phyloP scores from a whole-genome alignment of 176 grass and related monocot species.

The Oryza glumipatula region DNA sequence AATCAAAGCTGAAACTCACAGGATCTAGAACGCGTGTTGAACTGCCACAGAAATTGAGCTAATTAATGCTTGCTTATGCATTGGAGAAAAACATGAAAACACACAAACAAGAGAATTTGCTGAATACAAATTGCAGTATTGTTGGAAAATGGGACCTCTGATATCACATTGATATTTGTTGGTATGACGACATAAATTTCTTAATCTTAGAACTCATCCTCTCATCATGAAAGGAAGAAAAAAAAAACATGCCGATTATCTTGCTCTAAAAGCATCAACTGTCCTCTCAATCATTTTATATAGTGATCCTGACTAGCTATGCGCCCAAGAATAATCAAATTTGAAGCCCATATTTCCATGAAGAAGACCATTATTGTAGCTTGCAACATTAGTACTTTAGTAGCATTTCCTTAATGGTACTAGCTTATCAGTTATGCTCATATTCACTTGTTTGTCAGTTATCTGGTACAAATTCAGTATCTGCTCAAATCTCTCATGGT shows the following conservation, averaged over 20 bases:
- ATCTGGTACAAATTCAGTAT: not conserved
- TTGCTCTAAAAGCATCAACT: not conserved
- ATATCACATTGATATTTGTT: not conserved
- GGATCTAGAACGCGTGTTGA: slow-evolving; percentile 3
- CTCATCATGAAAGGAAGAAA: not conserved
- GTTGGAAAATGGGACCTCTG: not conserved
- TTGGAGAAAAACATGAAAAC: not conserved
- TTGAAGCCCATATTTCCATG: not conserved
- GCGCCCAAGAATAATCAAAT: not conserved
- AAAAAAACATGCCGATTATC: not conserved
- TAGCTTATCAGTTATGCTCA: not conserved
- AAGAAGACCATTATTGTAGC: not conserved
- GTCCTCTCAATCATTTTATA: not conserved
- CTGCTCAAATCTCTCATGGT: not conserved
- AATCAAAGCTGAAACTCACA: not conserved
- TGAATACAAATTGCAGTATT: not conserved
- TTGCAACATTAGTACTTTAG: not conserved
- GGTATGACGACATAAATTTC: not conserved
- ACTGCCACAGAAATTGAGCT: slow-evolving; percentile 15
- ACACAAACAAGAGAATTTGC: not conserved
- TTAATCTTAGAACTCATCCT: slow-evolving; percentile 13
- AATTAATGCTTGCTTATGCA: slow-evolving; percentile 27
- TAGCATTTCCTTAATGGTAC: not conserved
- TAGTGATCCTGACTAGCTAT: not conserved
- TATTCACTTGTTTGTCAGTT: not conserved